These are phyloP conservation scores for Candida anglica DNA, from an alignment of 805 yeast species.

Conservation along the genomic window DNA sequence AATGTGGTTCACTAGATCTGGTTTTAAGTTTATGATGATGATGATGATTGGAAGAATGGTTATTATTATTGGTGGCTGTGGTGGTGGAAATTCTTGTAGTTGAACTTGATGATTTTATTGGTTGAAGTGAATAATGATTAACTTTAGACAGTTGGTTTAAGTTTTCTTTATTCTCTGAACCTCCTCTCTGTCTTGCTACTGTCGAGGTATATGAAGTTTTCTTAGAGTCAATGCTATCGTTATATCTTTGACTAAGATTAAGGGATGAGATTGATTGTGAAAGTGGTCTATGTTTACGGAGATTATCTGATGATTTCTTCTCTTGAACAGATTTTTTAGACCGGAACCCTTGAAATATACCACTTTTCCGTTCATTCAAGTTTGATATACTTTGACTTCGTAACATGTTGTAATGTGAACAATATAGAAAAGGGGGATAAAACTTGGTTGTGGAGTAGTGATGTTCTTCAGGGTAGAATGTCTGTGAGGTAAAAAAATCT, in stretches of 20 bases:
- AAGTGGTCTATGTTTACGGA: conserved; percentile 7
- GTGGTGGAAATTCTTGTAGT: too few relatives aligned
- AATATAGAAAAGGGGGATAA: too few relatives aligned
- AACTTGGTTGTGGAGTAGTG: too few relatives aligned
- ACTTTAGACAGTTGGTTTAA: not conserved
- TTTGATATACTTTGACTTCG: conserved; percentile 24
- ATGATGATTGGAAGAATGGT: not conserved
- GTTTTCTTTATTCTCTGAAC: conserved; percentile 11
- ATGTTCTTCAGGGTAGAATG: too few relatives aligned
- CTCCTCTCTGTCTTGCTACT: conserved; percentile 7
- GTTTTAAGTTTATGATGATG: conserved; percentile 10
- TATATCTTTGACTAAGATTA: conserved; percentile 8
- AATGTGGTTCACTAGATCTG: conserved; percentile 19
- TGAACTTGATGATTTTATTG: too few relatives aligned
- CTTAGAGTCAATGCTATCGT: conserved; percentile 1
- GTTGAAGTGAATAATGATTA: too few relatives aligned
- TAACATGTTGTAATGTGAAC: conserved; percentile 13
- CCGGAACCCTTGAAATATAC: conserved; percentile 7
- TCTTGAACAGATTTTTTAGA: too few relatives aligned
- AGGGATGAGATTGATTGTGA: conserved; percentile 6
- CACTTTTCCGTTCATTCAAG: conserved; percentile 16
- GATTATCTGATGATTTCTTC: not conserved
- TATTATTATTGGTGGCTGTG: not conserved
- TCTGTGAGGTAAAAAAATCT: too few relatives aligned
- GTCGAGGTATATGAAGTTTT: conserved; percentile 6